Conservation (phyloP, 73 alveolate species). For the Symbiodinium natans region DNA sequence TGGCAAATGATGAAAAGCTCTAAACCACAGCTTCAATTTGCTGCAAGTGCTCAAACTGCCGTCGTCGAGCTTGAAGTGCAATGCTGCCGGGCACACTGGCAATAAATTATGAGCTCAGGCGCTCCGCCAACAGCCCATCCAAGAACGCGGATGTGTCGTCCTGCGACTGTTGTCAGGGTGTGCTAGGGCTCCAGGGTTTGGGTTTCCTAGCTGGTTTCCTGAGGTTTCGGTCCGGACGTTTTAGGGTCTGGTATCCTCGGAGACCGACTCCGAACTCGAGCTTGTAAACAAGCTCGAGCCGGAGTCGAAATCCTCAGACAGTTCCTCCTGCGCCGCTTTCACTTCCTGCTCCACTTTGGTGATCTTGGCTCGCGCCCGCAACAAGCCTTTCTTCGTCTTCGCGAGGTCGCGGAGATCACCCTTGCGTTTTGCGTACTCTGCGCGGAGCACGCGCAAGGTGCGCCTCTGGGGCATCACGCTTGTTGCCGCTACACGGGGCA, state of each 20-base stretch:
- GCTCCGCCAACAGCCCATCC: too few species aligned
- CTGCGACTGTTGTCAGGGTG: neutral
- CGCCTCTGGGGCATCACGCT: neutral
- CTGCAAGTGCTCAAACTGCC: too few species aligned
- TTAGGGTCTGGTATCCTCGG: too few species aligned
- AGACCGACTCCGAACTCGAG: neutral
- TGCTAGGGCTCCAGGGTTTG: too few species aligned
- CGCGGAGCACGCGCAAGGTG: neutral
- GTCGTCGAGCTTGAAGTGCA: too few species aligned
- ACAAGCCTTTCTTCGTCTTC: neutral
- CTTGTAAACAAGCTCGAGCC: neutral
- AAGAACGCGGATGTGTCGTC: too few species aligned
- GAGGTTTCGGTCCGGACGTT: too few species aligned
- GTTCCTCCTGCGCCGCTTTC: neutral
- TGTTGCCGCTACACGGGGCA: neutral
- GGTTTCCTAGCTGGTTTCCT: too few species aligned
- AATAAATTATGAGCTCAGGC: too few species aligned
- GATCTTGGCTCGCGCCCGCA: neutral
- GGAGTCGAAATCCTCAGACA: neutral
- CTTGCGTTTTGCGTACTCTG: neutral
- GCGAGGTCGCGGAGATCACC: neutral
- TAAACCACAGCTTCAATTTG: too few species aligned
- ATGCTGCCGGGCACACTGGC: too few species aligned
- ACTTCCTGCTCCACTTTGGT: neutral
- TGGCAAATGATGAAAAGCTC: too few species aligned